Percentiles rank a stretch among this genome's conserved stretches.
phyloP scores from a whole-genome alignment of 2,329 filamentous ascomycete genomes.

The Monilinia fructicola region DNA sequence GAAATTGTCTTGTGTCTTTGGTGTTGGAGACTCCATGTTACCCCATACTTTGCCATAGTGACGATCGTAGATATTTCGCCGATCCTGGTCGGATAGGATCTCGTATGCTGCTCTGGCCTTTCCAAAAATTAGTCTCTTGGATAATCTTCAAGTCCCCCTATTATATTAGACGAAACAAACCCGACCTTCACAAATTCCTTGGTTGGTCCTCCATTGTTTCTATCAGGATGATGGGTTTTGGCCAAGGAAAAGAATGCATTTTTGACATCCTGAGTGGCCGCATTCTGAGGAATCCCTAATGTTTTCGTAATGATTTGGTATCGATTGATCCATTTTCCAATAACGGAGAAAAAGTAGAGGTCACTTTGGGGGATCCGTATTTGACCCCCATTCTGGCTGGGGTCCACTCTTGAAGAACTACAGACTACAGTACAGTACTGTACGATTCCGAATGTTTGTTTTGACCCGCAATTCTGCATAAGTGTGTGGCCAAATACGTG shows the following conservation, averaged over 20 bases:
- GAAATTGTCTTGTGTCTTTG: not conserved
- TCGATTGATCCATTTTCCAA: conserved; percentile 11
- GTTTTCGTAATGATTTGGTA: conserved; percentile 6
- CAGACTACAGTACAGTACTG: too few species aligned
- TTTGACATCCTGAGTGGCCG: conserved; percentile 14
- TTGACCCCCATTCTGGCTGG: not conserved
- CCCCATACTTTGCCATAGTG: not conserved
- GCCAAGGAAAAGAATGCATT: conserved; percentile 16
- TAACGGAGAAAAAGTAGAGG: not conserved
- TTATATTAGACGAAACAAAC: not conserved
- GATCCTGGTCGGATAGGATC: conserved; percentile 5
- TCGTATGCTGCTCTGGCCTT: conserved; percentile 14
- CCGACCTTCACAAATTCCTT: conserved; percentile 14
- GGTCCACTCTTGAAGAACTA: conserved; percentile 3
- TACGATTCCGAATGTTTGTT: not conserved
- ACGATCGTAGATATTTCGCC: not conserved
- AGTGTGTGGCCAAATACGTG: not conserved
- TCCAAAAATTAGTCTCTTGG: not conserved
- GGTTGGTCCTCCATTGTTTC: conserved; percentile 10
- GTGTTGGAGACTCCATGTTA: not conserved
- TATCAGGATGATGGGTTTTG: conserved; percentile 18
- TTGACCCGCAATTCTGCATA: conserved; percentile 14
- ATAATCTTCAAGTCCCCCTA: not conserved
- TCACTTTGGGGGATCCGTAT: not conserved
- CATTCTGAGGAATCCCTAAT: conserved; percentile 2